phyloP scores from a whole-genome alignment of 768 basidiomycete species.

The Lyophyllum shimeji region DNA sequence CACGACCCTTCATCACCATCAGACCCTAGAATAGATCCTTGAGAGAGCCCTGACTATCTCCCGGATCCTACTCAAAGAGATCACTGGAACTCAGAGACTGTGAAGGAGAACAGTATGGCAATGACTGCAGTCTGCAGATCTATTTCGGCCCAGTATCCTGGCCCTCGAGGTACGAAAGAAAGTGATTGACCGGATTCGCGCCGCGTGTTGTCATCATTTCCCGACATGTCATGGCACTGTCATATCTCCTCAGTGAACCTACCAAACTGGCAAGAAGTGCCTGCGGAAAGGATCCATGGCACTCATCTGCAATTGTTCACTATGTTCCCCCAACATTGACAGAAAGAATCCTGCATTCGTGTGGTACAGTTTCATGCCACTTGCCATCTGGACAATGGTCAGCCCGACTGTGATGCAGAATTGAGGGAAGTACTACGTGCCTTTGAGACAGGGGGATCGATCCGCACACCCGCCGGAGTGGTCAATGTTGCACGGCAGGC shows the following conservation, averaged over 20 bases:
- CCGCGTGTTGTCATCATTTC: neutral
- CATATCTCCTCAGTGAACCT: too few relatives aligned
- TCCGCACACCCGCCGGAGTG: neutral
- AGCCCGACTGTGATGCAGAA: neutral
- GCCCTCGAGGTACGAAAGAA: neutral
- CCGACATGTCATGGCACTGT: too few relatives aligned
- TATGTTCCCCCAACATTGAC: neutral
- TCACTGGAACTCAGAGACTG: too few relatives aligned
- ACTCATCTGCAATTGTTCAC: neutral
- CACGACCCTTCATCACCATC: conserved; percentile 1
- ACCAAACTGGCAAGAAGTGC: neutral
- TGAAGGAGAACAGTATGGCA: too few relatives aligned
- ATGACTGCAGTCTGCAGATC: too few relatives aligned
- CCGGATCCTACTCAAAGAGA: too few relatives aligned
- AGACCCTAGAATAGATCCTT: neutral
- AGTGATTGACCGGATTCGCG: neutral
- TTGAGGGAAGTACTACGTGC: neutral
- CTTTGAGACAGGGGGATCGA: neutral
- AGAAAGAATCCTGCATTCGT: neutral
- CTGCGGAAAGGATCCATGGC: neutral
- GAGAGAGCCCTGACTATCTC: neutral
- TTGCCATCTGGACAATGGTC: neutral
- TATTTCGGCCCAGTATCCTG: neutral
- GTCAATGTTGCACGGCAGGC: neutral
- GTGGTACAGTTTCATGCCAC: neutral